Conservation (phyloP, 345 rosid species). For the Euphorbia lathyris region DNA sequence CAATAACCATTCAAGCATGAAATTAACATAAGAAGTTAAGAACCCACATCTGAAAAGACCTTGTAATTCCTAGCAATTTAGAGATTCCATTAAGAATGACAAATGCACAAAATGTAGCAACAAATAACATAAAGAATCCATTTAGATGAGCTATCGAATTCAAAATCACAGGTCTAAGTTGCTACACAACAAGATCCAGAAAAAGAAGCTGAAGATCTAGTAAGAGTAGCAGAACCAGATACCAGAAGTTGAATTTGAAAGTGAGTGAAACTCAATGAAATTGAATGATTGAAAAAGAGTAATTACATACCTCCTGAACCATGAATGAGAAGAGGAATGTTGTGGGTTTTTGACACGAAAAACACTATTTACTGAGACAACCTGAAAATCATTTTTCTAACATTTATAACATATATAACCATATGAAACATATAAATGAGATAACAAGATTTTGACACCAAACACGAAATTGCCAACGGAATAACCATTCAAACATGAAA, state of each 20-base stretch:
- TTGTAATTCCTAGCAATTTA: too few species aligned
- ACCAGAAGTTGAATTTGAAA: background rate
- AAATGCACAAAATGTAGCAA: background rate
- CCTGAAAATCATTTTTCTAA: too few species aligned
- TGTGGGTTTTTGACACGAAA: too few species aligned
- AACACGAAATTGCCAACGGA: too few species aligned
- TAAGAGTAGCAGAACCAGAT: background rate
- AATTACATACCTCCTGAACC: slow-evolving; percentile 1
- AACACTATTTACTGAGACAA: too few species aligned
- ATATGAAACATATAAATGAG: too few species aligned
- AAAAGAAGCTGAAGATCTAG: slow-evolving; percentile 4
- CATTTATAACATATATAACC: too few species aligned
- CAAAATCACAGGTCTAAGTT: background rate
- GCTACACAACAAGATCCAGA: background rate
- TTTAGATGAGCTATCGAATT: background rate
- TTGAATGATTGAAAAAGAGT: background rate
- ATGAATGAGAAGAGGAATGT: background rate
- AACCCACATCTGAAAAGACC: too few species aligned
- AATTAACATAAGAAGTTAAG: too few species aligned
- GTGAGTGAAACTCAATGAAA: background rate
- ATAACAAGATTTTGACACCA: too few species aligned
- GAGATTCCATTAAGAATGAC: background rate
- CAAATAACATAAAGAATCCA: background rate
- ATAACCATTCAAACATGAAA: too few species aligned
- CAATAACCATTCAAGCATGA: too few species aligned